Evolutionary conservation across 108 stramenopile genomes (phyloP).

Genomic region (Nitzschia sp.): DNA sequence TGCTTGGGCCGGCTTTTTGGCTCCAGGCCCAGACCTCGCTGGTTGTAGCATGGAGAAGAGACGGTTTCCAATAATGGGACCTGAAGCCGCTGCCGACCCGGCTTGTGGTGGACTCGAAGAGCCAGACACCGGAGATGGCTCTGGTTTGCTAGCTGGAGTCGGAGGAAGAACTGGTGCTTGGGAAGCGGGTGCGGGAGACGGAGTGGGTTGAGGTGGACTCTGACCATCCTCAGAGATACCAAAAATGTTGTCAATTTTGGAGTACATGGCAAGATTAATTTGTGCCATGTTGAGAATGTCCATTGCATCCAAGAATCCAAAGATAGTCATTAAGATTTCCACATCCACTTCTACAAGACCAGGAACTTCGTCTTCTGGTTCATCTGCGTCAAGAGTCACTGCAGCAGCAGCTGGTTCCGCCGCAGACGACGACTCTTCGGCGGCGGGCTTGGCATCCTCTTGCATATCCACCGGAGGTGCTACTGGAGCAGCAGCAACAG

Average conservation of each 20-base stretch:
- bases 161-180: neutral
- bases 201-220: constrained; percentile 25
- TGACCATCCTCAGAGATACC: constrained; percentile 54
- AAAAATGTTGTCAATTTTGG: constrained; percentile 72
- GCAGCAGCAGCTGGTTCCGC: constrained; percentile 14
- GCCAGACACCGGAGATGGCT: neutral
- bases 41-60: constrained; percentile 32
- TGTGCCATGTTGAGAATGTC: constrained; percentile 82
- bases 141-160: neutral
- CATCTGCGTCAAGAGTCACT: constrained; percentile 32
- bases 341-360: constrained; percentile 47
- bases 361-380: constrained; percentile 27
- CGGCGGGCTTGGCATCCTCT: constrained; percentile 5
- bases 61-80: constrained; percentile 6
- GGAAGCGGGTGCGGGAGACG: constrained; percentile 21
- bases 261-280: constrained; percentile 69
- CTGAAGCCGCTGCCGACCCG: neutral
- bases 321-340: constrained; percentile 62
- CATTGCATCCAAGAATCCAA: constrained; percentile 67
- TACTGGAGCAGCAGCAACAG: neutral
- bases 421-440: neutral
- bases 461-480: neutral
- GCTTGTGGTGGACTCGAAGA: neutral
- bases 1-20: constrained; percentile 30
- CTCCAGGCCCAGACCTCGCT: neutral